Evolutionary conservation across 78 protist species (phyloP).

Genomic region (Dictyostelium citrinum): DNA sequence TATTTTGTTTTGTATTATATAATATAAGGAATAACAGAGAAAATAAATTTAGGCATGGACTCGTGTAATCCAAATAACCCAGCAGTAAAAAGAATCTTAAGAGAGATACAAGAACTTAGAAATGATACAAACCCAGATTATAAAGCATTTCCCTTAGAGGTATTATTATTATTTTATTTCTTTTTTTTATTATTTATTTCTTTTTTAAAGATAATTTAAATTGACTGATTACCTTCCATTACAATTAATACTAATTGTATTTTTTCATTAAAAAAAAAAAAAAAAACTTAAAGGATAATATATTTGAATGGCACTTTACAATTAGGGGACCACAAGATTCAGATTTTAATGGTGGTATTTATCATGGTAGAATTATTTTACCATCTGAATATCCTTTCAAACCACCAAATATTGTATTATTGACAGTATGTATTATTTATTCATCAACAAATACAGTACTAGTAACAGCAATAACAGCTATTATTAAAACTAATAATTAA

Average conservation of each 20-base stretch:
- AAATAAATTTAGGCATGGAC: background rate
- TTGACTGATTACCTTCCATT: too few species aligned
- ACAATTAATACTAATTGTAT: too few species aligned
- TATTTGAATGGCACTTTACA: slow-evolving; percentile 98
- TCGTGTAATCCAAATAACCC: slow-evolving; percentile 46
- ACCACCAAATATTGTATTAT: slow-evolving; percentile 91
- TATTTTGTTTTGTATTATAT: background rate
- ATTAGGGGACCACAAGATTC: slow-evolving; percentile 93
- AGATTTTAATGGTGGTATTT: slow-evolving; percentile 91
- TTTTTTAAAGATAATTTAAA: background rate
- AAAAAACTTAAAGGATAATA: slow-evolving; percentile 81
- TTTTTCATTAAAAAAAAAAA: too few species aligned
- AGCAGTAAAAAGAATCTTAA: slow-evolving; percentile 61
- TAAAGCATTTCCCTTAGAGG: slow-evolving; percentile 74
- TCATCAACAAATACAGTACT: background rate
- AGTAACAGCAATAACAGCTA: background rate
- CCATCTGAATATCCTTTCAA: slow-evolving; percentile 95
- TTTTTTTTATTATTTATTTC: background rate
- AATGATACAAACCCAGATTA: slow-evolving; percentile 50
- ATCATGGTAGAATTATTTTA: slow-evolving; percentile 95
- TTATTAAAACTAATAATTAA: background rate
- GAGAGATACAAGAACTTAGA: slow-evolving; percentile 53
- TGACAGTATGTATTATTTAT: slow-evolving; percentile 88
- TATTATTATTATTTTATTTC: background rate
- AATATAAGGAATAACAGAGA: background rate